Evolutionary conservation across 1,284 basidiomycete species (phyloP), one percentile per base, ranked within the genome.

Genomic region (Pseudozyma sp.): DNA sequence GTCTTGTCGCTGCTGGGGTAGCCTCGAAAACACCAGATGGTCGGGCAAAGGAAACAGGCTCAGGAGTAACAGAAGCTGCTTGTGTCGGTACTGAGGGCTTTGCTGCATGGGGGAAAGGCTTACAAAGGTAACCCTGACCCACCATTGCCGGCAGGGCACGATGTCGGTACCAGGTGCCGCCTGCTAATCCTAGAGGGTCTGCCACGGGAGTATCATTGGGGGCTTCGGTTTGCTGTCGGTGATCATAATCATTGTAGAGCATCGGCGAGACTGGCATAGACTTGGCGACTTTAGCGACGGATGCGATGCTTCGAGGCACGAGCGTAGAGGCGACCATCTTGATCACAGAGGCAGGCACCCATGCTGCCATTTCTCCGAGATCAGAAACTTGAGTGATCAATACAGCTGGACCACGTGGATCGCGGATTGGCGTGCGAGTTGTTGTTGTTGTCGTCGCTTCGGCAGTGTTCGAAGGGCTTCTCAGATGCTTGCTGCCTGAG

Each of bases 291-390:
- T 80, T 80, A 5, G 75, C 72, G 18, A 82, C 80, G 0, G 70
- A 66, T 4, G 70, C 70, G n/a, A 82, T 61, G 31, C 68, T 72
- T 10, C 80, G 48, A 0, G 80, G 80, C 18, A 82, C 80, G 49
- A 82, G 38, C 1, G 80, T 79, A 2, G 63, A 67, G 2, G 78
- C 79, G 43, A 82, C 80, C 80, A 82, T 80, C 54, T 70, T 71
- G 55, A 82, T 71, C 34, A 80, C 75, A 9, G 71, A 73, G 4
- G 77, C 58, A 0, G 80, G 80, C 8, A 82, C 75, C 80, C 80
- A 82, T 16, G 79, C 69, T 1, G 80, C 78, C 58, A 77, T 70
- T 35, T 77, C 71, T 4, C 80, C 80, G 8, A 82, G 69, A 47
- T 82, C 79, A 3, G 74, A 77, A 19, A 82, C 66, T 55, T 82